phyloP scores from a whole-genome alignment of 208 protist species.

The Wallacemonas sp. region DNA sequence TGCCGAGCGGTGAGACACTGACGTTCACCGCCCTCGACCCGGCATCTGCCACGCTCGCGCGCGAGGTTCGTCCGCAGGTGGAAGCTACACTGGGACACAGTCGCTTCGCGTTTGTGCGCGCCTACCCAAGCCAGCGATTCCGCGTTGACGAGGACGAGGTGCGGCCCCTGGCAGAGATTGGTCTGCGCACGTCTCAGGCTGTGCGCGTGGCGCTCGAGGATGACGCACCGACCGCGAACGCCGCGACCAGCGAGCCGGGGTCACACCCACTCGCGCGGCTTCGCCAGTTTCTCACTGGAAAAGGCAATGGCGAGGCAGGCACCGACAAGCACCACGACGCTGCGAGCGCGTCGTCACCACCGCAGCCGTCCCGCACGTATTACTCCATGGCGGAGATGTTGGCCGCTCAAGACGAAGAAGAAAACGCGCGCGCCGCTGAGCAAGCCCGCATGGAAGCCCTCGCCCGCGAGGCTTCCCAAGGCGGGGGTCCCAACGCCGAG shows the following conservation, averaged over 20 bases:
- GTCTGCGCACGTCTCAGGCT: constrained; percentile 33
- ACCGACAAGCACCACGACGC: not conserved
- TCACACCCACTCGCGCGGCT: not conserved
- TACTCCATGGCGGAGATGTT: constrained; percentile 56
- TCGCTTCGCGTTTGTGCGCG: constrained; percentile 51
- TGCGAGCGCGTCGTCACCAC: not conserved
- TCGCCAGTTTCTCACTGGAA: not conserved
- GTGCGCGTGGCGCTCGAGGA: constrained; percentile 52
- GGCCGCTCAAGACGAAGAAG: constrained; percentile 18
- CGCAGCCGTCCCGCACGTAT: constrained; percentile 3
- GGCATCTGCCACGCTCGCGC: constrained; percentile 31
- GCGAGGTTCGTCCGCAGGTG: constrained; percentile 44
- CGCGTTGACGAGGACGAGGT: constrained; percentile 39
- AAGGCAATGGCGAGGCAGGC: not conserved
- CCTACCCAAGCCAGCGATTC: constrained; percentile 51
- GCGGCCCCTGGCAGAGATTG: constrained; percentile 31
- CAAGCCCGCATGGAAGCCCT: not conserved
- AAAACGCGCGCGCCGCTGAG: not conserved
- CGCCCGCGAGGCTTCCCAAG: too few species aligned
- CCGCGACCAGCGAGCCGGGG: too few species aligned
- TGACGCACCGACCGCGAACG: not conserved
- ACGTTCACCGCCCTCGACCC: constrained; percentile 33
- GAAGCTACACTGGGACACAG: constrained; percentile 20
- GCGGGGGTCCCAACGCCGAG: not conserved
- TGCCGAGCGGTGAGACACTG: constrained; percentile 50